Evolutionary conservation across 108 stramenopile genomes (phyloP).

Genomic region (Conticribra weissflogii): DNA sequence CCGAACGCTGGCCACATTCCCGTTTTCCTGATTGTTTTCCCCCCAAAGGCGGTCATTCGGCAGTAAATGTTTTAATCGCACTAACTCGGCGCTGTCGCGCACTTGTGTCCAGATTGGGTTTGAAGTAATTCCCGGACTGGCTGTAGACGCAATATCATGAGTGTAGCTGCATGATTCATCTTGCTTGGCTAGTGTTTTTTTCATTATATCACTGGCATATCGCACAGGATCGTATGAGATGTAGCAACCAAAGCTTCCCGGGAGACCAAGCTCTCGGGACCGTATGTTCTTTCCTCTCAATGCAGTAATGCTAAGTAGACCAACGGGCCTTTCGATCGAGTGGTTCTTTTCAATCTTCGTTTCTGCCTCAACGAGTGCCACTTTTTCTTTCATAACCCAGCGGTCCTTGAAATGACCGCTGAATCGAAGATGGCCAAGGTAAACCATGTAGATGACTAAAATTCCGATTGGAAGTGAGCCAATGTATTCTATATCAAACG

Average conservation of each 20-base stretch:
- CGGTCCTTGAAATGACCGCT: constrained; percentile 49
- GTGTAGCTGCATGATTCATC: constrained; percentile 57
- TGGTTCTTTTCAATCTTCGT: constrained; percentile 54
- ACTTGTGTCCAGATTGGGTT: constrained; percentile 67
- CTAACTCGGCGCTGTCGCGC: constrained; percentile 55
- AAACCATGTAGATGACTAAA: constrained; percentile 58
- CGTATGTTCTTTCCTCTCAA: constrained; percentile 64
- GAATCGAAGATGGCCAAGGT: constrained; percentile 44
- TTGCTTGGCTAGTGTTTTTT: constrained; percentile 26
- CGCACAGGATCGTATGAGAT: constrained; percentile 66
- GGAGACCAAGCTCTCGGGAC: constrained; percentile 71
- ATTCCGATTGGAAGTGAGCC: constrained; percentile 54
- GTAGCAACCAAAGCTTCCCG: constrained; percentile 69
- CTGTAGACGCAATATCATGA: constrained; percentile 67
- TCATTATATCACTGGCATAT: constrained; percentile 47
- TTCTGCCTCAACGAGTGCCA: constrained; percentile 53
- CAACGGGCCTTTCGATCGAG: constrained; percentile 65
- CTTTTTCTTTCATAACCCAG: constrained; percentile 65
- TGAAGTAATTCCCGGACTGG: constrained; percentile 56
- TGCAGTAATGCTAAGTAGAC: constrained; percentile 53
- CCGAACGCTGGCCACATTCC: constrained; percentile 8
- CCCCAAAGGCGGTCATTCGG: constrained; percentile 49
- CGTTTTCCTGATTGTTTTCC: constrained; percentile 1
- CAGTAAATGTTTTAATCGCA: constrained; percentile 67
- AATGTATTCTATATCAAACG: constrained; percentile 50